phyloP scores from a whole-genome alignment of 257 asterid genomes.

The Leptodermis oblonga region DNA sequence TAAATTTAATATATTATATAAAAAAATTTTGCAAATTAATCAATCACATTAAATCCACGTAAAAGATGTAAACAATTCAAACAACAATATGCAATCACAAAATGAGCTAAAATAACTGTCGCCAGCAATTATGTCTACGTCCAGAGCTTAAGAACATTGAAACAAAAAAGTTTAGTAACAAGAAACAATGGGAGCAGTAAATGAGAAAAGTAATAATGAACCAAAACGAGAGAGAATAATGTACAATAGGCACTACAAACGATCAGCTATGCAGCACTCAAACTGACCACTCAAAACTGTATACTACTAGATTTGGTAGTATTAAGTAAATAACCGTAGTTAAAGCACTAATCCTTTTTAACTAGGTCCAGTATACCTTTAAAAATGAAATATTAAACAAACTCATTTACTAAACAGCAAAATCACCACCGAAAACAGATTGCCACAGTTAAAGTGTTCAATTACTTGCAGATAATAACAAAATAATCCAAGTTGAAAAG shows the following conservation, averaged over 20 bases:
- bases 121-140: neutral
- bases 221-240: neutral
- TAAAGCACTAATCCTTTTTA: neutral
- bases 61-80: neutral
- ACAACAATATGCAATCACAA: too few relatives aligned
- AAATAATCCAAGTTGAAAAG: constrained; percentile 1
- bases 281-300: neutral
- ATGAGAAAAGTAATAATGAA: neutral
- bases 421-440: neutral
- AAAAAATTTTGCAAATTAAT: neutral
- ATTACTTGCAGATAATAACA: neutral
- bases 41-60: neutral
- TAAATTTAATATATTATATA: neutral
- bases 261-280: neutral
- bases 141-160: neutral
- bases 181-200: neutral
- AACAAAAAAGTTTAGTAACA: neutral
- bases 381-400: neutral
- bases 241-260: neutral
- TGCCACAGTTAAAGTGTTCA: neutral
- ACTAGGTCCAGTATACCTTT: neutral
- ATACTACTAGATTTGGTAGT: neutral
- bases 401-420: neutral
- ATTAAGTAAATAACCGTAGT: neutral
- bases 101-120: too few relatives aligned